Evolutionary conservation across 1,284 basidiomycete genomes (phyloP).

Genomic region (Ganoderma multipileum): DNA sequence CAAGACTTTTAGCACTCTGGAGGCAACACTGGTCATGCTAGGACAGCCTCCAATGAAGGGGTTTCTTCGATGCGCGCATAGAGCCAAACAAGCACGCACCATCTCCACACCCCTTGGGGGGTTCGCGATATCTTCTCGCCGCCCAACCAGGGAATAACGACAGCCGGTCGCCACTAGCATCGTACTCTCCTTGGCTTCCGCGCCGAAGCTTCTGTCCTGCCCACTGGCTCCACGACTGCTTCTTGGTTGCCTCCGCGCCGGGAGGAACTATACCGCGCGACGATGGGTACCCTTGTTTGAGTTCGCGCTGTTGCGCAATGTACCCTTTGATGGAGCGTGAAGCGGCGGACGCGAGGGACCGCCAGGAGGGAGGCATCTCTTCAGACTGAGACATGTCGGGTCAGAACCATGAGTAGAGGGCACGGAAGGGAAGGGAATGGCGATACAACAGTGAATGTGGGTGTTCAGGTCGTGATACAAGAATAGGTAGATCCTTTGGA

Average conservation of each 20-base stretch:
- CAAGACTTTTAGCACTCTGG: neutral
- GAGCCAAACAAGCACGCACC: constrained; percentile 23
- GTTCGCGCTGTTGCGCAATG: constrained; percentile 46
- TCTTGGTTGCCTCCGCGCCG: constrained; percentile 30
- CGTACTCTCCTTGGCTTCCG: constrained; percentile 31
- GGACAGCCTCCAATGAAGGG: neutral
- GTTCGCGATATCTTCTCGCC: constrained; percentile 41
- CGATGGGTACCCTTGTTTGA: constrained; percentile 35
- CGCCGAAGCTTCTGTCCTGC: constrained; percentile 52
- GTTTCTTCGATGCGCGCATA: neutral
- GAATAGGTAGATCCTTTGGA: neutral
- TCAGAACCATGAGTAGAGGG: constrained; percentile 20
- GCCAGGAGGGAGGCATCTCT: constrained; percentile 43
- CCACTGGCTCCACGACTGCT: constrained; percentile 53
- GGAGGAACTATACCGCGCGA: constrained; percentile 24
- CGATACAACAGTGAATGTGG: constrained; percentile 8
- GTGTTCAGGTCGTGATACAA: constrained; percentile 4
- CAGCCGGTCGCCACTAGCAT: constrained; percentile 40
- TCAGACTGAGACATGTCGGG: constrained; percentile 37
- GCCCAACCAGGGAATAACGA: constrained; percentile 52
- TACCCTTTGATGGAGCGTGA: constrained; percentile 51
- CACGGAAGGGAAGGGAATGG: constrained; percentile 5
- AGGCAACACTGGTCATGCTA: neutral
- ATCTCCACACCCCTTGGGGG: constrained; percentile 17
- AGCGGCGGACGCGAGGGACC: constrained; percentile 42